Percentiles rank a stretch among this genome's conserved stretches.
phyloP scores from a whole-genome alignment of 768 basidiomycete species.

The Suillus hirtellus region DNA sequence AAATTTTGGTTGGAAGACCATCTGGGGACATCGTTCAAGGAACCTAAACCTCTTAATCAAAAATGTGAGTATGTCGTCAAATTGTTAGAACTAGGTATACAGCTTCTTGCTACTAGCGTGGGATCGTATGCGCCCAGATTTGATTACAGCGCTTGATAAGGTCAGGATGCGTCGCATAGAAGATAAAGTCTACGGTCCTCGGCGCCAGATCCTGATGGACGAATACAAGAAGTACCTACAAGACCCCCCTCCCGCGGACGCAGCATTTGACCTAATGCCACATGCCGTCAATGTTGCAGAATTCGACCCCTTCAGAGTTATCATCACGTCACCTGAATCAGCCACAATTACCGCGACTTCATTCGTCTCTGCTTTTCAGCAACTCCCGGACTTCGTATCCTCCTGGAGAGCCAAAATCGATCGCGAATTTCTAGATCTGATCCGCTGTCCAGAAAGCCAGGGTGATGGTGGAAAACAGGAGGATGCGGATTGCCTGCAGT shows the following conservation, averaged over 20 bases:
- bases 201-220: not conserved
- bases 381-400: conserved; percentile 3
- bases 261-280: conserved; percentile 8
- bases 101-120: not conserved
- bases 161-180: not conserved
- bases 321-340: conserved; percentile 9
- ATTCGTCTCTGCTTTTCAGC: conserved; percentile 8
- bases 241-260: not conserved
- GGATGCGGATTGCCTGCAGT: not conserved
- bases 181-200: not conserved
- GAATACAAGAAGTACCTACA: conserved; percentile 6
- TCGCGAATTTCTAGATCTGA: not conserved
- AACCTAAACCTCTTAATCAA: not conserved
- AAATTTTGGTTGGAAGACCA: not conserved
- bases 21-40: not conserved
- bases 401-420: conserved; percentile 9
- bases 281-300: conserved; percentile 5
- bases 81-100: not conserved
- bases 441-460: not conserved
- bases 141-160: not conserved
- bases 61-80: not conserved
- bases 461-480: not conserved
- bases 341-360: not conserved
- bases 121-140: conserved; percentile 5
- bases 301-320: conserved; percentile 1